A percentile compares a stretch with the other conserved stretches of the same genome.
phyloP scores from a whole-genome alignment of 768 basidiomycete genomes.

The Russula foetens region DNA sequence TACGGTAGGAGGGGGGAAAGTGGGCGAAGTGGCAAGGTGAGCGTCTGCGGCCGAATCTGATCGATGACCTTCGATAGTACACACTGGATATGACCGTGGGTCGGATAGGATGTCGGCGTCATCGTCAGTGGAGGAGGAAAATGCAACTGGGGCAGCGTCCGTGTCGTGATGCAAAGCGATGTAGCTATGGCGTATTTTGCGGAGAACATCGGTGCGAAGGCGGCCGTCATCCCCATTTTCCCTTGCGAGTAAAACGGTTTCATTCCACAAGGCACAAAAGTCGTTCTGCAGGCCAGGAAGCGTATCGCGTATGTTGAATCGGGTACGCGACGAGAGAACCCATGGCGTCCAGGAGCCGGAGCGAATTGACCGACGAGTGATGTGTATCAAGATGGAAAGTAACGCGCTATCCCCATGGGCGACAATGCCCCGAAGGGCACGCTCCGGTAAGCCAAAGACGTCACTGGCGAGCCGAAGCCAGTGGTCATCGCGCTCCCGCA shows the following conservation, averaged over 20 bases:
- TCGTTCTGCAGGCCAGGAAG: not conserved
- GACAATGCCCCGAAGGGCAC: not conserved
- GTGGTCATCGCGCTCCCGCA: not conserved
- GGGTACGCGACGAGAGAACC: not conserved
- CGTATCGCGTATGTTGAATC: not conserved
- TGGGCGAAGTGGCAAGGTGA: too few relatives aligned
- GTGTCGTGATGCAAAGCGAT: not conserved
- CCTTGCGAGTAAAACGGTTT: not conserved
- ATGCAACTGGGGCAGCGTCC: not conserved
- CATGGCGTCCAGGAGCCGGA: not conserved
- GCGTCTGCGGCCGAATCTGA: not conserved
- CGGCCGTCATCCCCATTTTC: not conserved
- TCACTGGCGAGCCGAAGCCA: not conserved
- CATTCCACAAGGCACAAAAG: not conserved
- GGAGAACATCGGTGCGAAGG: not conserved
- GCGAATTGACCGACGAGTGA: not conserved
- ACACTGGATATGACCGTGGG: not conserved
- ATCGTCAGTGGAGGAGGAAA: not conserved
- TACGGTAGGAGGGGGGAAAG: too few relatives aligned
- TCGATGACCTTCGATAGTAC: not conserved
- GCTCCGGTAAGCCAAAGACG: not conserved
- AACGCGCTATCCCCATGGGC: not conserved
- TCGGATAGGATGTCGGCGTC: not conserved
- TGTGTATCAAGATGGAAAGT: not conserved
- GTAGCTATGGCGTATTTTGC: not conserved